Conservation (phyloP, 169 alveolate species). For the Toxoplasma gondii region DNA sequence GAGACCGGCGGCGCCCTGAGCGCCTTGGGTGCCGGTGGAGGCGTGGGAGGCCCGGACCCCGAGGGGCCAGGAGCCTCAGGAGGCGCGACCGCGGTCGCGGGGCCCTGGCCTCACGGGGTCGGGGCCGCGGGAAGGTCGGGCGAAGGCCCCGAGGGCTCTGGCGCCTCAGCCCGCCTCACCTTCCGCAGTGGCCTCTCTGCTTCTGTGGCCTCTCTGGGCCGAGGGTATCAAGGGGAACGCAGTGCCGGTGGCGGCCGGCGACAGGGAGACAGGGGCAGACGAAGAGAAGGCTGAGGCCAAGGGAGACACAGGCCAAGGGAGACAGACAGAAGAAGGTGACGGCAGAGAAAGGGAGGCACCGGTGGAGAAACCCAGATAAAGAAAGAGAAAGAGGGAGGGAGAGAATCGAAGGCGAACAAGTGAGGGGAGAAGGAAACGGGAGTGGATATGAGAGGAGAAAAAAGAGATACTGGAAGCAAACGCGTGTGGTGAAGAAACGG, state of each 20-base stretch:
- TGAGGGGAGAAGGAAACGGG: too few relatives aligned
- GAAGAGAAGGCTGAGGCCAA: neutral
- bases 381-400: too few relatives aligned
- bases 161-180: neutral
- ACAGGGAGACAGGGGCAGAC: neutral
- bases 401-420: too few relatives aligned
- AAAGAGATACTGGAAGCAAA: too few relatives aligned
- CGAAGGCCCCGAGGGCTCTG: neutral
- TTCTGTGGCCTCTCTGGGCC: neutral
- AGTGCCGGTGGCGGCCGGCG: neutral
- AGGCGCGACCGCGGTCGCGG: neutral
- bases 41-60: neutral
- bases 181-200: neutral
- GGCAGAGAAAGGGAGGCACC: too few relatives aligned
- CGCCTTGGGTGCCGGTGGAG: neutral
- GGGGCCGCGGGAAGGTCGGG: neutral
- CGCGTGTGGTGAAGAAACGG: too few relatives aligned
- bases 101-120: neutral
- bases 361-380: too few relatives aligned
- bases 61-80: neutral
- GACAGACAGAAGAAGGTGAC: neutral
- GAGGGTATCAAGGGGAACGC: neutral
- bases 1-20: neutral
- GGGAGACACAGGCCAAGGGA: neutral
- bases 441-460: too few relatives aligned